Evolutionary conservation across 2,329 filamentous ascomycete genomes (phyloP).

Genomic region (Venturia asperata): DNA sequence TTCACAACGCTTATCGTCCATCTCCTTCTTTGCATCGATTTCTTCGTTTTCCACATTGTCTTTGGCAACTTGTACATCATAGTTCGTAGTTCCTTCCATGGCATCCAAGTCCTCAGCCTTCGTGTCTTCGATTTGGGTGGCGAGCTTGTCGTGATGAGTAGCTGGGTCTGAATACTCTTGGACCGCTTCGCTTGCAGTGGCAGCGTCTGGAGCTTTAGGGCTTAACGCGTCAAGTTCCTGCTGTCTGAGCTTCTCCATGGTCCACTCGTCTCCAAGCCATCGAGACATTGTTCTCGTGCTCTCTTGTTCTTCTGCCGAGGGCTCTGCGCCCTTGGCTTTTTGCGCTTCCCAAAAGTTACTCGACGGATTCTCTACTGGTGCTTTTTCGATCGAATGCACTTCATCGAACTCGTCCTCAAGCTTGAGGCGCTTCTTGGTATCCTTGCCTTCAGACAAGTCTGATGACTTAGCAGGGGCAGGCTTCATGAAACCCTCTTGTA

Average conservation of each 20-base stretch:
- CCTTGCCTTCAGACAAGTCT: background rate
- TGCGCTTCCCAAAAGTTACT: constrained; percentile 9
- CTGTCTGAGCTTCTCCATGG: background rate
- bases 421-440: background rate
- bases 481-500: constrained; percentile 12
- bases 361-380: background rate
- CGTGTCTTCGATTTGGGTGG: background rate
- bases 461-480: background rate
- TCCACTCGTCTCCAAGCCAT: constrained; percentile 8
- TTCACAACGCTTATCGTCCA: background rate
- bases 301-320: background rate
- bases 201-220: background rate
- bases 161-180: background rate
- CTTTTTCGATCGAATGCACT: constrained; percentile 8
- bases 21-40: background rate
- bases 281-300: background rate
- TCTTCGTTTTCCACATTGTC: background rate
- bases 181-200: background rate
- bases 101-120: constrained; percentile 1
- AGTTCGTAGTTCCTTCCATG: background rate
- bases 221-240: background rate
- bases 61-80: background rate
- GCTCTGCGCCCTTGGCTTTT: background rate
- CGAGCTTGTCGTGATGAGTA: constrained; percentile 1
- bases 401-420: constrained; percentile 12